These are phyloP conservation scores for Taxawa tesnikishii DNA, from an alignment of 2,329 filamentous ascomycete genomes.

Conservation along the genomic window DNA sequence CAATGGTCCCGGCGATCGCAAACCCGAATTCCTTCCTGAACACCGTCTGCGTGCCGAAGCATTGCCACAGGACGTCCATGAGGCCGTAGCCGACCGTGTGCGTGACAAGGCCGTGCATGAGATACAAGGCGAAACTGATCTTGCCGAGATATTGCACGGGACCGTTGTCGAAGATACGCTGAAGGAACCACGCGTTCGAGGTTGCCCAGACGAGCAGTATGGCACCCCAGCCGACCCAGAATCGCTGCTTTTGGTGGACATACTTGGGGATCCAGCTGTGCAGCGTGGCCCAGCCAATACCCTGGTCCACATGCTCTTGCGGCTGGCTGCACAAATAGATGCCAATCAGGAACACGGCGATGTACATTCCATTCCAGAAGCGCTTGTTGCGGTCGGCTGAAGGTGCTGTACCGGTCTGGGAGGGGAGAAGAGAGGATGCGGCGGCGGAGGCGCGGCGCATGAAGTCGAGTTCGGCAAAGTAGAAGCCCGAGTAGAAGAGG, in stretches of 20 bases:
- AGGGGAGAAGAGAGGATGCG: background rate
- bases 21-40: conserved; percentile 38
- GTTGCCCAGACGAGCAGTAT: conserved; percentile 40
- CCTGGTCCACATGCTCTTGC: background rate
- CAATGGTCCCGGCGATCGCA: conserved; percentile 43
- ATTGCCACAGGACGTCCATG: conserved; percentile 34
- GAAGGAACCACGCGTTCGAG: conserved; percentile 32
- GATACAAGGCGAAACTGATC: conserved; percentile 49
- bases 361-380: conserved; percentile 1
- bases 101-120: conserved; percentile 47
- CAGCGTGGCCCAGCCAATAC: conserved; percentile 4
- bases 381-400: background rate
- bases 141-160: conserved; percentile 46
- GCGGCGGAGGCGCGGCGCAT: conserved; percentile 15
- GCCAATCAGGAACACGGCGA: conserved; percentile 4
- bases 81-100: conserved; percentile 43
- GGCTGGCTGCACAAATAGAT: conserved; percentile 5
- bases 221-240: conserved; percentile 44
- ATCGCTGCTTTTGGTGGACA: conserved; percentile 27
- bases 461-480: conserved; percentile 43
- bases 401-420: background rate
- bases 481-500: conserved; percentile 42
- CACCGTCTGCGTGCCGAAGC: conserved; percentile 34
- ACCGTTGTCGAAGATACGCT: conserved; percentile 37
- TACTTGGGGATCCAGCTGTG: conserved; percentile 1